phyloP scores from a whole-genome alignment of 1,284 basidiomycete genomes.

The Heterobasidion irregulare region DNA sequence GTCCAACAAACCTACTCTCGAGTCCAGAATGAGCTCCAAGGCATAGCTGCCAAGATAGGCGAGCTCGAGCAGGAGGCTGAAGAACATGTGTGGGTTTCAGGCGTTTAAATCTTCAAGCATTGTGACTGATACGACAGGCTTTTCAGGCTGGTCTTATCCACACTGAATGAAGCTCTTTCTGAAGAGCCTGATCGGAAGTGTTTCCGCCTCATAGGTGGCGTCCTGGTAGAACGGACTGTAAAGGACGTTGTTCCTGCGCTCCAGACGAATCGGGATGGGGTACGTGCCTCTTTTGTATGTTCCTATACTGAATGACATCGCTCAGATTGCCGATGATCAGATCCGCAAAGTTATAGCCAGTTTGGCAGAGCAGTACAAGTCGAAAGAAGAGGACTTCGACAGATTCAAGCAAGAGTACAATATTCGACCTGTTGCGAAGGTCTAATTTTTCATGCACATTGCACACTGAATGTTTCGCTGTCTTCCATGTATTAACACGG shows the following conservation, averaged over 20 bases:
- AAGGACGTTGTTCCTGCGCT: slow-evolving; percentile 90
- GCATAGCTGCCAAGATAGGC: slow-evolving; percentile 83
- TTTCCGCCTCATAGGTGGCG: slow-evolving; percentile 94
- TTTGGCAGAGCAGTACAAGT: slow-evolving; percentile 80
- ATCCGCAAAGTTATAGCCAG: slow-evolving; percentile 74
- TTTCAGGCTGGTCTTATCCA: slow-evolving; percentile 79
- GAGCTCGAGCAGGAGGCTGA: slow-evolving; percentile 92
- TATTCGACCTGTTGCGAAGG: slow-evolving; percentile 48
- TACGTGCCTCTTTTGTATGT: slow-evolving; percentile 26
- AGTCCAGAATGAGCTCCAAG: slow-evolving; percentile 79
- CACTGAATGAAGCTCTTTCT: slow-evolving; percentile 70
- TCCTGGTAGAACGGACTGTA: slow-evolving; percentile 93
- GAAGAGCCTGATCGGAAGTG: slow-evolving; percentile 88
- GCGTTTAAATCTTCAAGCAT: background rate
- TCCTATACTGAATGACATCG: slow-evolving; percentile 2
- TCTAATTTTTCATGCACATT: background rate
- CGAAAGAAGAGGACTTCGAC: slow-evolving; percentile 81
- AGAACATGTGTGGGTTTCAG: slow-evolving; percentile 64
- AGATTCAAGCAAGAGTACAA: slow-evolving; percentile 78
- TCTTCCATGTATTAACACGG: background rate
- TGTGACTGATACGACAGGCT: background rate
- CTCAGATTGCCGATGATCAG: slow-evolving; percentile 26
- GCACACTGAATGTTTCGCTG: background rate
- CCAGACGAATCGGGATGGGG: slow-evolving; percentile 79
- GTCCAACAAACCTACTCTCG: slow-evolving; percentile 70